Conservation (phyloP, 441 rosid genomes). For the Brassica hybrid region DNA sequence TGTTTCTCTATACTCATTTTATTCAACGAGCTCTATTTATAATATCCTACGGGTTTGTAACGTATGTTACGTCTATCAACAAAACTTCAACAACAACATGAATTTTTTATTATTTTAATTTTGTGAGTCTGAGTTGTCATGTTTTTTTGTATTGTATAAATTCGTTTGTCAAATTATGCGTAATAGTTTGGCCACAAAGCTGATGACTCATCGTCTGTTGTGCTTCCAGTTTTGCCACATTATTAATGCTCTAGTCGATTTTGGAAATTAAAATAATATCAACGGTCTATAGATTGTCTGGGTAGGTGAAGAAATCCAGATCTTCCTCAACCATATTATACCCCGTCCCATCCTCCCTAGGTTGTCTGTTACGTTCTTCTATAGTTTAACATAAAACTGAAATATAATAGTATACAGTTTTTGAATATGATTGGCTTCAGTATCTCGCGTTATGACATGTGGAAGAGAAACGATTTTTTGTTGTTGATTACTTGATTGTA, state of each 20-base stretch:
- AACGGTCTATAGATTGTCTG: slow-evolving; percentile 35
- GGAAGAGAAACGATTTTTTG: slow-evolving; percentile 1
- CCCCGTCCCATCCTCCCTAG: slow-evolving; percentile 18
- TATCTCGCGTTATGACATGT: slow-evolving; percentile 2
- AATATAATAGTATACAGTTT: not conserved
- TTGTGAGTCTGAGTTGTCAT: slow-evolving; percentile 50
- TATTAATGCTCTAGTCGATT: slow-evolving; percentile 8
- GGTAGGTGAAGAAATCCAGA: slow-evolving; percentile 40
- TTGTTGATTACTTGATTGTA: slow-evolving; percentile 17
- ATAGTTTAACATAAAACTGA: not conserved
- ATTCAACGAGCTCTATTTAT: slow-evolving; percentile 37
- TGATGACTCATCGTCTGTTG: slow-evolving; percentile 47
- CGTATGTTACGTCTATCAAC: slow-evolving; percentile 29
- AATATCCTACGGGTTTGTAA: slow-evolving; percentile 19
- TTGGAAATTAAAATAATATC: slow-evolving; percentile 17
- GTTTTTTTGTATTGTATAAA: not conserved
- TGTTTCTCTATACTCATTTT: slow-evolving; percentile 41
- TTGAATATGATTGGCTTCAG: slow-evolving; percentile 3
- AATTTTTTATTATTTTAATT: slow-evolving; percentile 13
- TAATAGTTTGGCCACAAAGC: slow-evolving; percentile 29
- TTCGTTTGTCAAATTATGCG: slow-evolving; percentile 26
- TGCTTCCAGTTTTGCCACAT: slow-evolving; percentile 43
- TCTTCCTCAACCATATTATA: slow-evolving; percentile 42
- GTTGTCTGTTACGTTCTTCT: slow-evolving; percentile 19
- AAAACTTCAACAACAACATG: slow-evolving; percentile 32